These are phyloP conservation scores for Venturia nashicola DNA, from an alignment of 2,329 filamentous ascomycete genomes.

Conservation along the genomic window DNA sequence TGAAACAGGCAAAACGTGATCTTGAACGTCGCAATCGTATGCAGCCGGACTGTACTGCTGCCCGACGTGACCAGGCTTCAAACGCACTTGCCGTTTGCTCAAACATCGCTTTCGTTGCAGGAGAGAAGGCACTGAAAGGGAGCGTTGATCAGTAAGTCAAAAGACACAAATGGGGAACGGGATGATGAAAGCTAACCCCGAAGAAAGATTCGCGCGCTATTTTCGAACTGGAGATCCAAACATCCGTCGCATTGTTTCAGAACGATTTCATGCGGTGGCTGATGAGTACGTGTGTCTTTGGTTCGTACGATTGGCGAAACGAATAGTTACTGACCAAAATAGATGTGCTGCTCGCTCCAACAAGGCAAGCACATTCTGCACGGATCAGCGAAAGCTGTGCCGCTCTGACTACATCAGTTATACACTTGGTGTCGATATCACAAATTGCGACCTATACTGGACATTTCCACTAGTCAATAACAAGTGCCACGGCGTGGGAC, in stretches of 20 bases:
- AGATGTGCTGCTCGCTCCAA: slow-evolving; percentile 2
- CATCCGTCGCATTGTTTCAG: neutral
- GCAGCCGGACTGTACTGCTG: neutral
- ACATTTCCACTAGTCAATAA: neutral
- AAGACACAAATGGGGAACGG: neutral
- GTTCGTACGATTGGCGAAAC: neutral
- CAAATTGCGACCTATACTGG: slow-evolving; percentile 9
- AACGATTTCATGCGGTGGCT: slow-evolving; percentile 7
- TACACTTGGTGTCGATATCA: slow-evolving; percentile 2
- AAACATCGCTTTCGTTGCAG: neutral
- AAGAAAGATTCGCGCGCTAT: slow-evolving; percentile 1
- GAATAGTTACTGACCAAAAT: neutral
- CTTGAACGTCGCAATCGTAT: neutral
- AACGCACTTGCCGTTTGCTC: neutral
- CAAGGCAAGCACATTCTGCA: slow-evolving; percentile 3
- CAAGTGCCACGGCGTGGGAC: slow-evolving; percentile 1
- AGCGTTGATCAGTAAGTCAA: slow-evolving; percentile 4
- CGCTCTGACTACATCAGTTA: slow-evolving; percentile 8
- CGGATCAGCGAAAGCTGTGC: slow-evolving; percentile 1
- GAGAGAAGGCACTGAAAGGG: neutral
- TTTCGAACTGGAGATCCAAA: slow-evolving; percentile 6
- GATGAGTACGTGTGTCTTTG: neutral
- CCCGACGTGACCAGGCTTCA: neutral
- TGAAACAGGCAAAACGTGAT: neutral
- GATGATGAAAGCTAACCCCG: neutral